Base-by-base conservation (phyloP, 2,329 filamentous ascomycete genomes). In the Scedosporium apiospermum region DNA sequence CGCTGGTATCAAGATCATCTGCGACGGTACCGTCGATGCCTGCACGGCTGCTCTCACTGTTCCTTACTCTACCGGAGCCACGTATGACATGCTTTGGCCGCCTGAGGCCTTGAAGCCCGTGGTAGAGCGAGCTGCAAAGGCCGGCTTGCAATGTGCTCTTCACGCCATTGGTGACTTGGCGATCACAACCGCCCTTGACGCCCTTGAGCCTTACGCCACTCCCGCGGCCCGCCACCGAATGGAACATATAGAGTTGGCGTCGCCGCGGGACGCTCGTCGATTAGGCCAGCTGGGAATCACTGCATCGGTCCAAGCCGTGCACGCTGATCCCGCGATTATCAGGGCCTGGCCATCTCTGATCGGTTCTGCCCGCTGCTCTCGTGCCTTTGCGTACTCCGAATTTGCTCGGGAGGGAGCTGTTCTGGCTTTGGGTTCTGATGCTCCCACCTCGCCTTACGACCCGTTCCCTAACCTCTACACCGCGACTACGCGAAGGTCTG, bases 151-250 rank as follows among this genome's bases (percentile, higher is more conserved):
- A 68, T 80, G 83, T 44, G 86, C 86, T 0, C 75, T 88, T 9
- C 86, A 88, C 67, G 86, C 86, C 51, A 88, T 88, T 63, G 86
- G 86, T 49, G 85, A 88, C 67, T 74, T 75, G 18, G 84, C 86
- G 0, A 76, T 87, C 30, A 75, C 73, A 46, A 81, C 81, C 65
- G 84, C 83, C 6, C 78, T 88, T 63, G 80, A 88, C 65, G 78
- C 78, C 0, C 75, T 88, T 16, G 80, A 73, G 21, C 71, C 67
- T 64, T 75, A 72, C 59, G 76, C 73, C 0, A 73, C 72, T 64
- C 75, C 78, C 0, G 76, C 74, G 0, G 77, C 79, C 6, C 78
- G 86, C 2, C 86, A 86, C 60, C 78, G 86, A 16, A 84, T 88
- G 66, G 86, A 88, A 71, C 86, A 88, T 68, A 74, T 88, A 3